These are phyloP conservation scores for Paracamarosporium sp. DNA, from an alignment of 2,329 filamentous ascomycete species.

Conservation along the genomic window DNA sequence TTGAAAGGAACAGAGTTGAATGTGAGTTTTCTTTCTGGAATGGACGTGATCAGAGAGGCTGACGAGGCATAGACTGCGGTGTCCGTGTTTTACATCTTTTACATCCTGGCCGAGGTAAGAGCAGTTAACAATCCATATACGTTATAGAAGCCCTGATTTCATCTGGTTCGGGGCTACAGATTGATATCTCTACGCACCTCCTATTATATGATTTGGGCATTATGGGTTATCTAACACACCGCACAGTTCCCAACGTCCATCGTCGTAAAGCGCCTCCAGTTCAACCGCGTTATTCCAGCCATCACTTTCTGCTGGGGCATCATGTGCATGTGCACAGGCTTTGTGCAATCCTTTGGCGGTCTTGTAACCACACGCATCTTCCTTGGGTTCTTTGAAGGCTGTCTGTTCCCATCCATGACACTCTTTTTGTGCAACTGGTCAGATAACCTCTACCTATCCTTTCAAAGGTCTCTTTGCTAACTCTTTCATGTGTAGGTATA, in stretches of 20 bases:
- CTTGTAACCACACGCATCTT: conserved; percentile 29
- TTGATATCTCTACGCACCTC: too few relatives aligned
- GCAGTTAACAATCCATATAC: too few relatives aligned
- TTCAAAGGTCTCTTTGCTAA: background rate
- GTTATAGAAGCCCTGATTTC: too few relatives aligned
- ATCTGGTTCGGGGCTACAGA: too few relatives aligned
- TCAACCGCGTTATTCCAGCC: conserved; percentile 38
- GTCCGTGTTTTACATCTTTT: conserved; percentile 45
- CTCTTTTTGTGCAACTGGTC: conserved; percentile 2
- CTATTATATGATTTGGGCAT: too few relatives aligned
- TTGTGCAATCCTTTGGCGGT: conserved; percentile 28
- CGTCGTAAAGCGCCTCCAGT: conserved; percentile 41
- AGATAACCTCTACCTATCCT: background rate
- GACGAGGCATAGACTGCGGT: conserved; percentile 33
- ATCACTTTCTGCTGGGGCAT: conserved; percentile 36
- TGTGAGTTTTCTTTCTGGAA: conserved; percentile 15
- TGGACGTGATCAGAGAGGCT: background rate
- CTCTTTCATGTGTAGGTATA: conserved; percentile 28
- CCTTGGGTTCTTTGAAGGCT: conserved; percentile 40
- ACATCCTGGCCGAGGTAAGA: conserved; percentile 41
- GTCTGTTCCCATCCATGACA: conserved; percentile 41
- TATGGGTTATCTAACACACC: background rate
- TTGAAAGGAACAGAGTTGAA: conserved; percentile 35
- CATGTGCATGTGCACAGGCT: conserved; percentile 33
- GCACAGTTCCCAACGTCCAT: conserved; percentile 39